These are phyloP conservation scores for Sugiyamaella sp. DNA, from an alignment of 1,139 yeast genomes.

Conservation along the genomic window DNA sequence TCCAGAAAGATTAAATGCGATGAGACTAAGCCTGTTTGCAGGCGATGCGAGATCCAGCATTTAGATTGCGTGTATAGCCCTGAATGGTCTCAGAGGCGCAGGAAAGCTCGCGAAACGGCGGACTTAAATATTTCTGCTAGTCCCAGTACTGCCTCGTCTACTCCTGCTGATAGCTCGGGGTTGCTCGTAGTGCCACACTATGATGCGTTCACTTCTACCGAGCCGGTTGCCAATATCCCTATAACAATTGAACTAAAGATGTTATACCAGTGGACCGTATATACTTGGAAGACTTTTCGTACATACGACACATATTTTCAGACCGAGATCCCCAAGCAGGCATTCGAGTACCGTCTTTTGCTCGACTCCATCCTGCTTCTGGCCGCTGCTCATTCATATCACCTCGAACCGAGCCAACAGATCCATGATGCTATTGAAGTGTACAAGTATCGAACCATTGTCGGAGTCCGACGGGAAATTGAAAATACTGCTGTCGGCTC, in stretches of 20 bases:
- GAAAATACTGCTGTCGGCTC: slow-evolving; percentile 4
- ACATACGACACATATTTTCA: slow-evolving; percentile 12
- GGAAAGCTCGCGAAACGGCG: slow-evolving; percentile 2
- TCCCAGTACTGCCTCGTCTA: background rate
- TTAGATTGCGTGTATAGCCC: slow-evolving; percentile 21
- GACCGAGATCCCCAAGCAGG: slow-evolving; percentile 16
- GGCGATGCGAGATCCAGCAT: slow-evolving; percentile 19
- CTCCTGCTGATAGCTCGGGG: background rate
- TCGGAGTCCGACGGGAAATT: slow-evolving; percentile 17
- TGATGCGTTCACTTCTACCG: slow-evolving; percentile 20
- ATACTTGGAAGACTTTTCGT: slow-evolving; percentile 18
- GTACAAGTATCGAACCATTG: slow-evolving; percentile 19
- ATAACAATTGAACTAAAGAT: slow-evolving; percentile 17
- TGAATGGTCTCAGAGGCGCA: slow-evolving; percentile 16
- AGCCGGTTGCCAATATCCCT: slow-evolving; percentile 11
- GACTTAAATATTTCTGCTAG: background rate
- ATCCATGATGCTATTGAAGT: slow-evolving; percentile 11
- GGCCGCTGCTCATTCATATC: slow-evolving; percentile 23
- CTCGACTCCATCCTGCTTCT: slow-evolving; percentile 22
- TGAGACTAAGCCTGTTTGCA: slow-evolving; percentile 24
- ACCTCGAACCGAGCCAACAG: slow-evolving; percentile 12
- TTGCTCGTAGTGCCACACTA: background rate
- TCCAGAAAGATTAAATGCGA: slow-evolving; percentile 26
- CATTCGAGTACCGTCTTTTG: slow-evolving; percentile 19
- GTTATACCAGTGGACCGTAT: slow-evolving; percentile 23